Conservation (phyloP, 1,284 basidiomycete genomes). For the Fistulinella cinereoalba region DNA sequence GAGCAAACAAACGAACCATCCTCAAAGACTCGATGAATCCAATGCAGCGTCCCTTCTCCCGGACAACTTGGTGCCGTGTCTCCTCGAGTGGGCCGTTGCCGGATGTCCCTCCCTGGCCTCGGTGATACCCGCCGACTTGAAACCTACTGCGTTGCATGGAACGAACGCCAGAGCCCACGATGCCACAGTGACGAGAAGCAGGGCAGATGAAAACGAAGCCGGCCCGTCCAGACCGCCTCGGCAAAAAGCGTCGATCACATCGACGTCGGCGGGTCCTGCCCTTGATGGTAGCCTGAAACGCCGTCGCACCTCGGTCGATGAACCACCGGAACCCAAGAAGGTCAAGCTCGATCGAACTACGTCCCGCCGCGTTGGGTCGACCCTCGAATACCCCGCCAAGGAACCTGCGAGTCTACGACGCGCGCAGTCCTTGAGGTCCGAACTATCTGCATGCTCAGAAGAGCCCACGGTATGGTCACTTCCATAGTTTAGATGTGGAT, state of each 20-base stretch:
- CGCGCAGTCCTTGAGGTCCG: constrained; percentile 25
- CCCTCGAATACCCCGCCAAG: constrained; percentile 24
- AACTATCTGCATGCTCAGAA: constrained; percentile 13
- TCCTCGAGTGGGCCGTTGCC: neutral
- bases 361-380: no score
- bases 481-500: neutral
- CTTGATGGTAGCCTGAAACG: constrained; percentile 16
- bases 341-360: constrained; percentile 11
- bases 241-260: neutral
- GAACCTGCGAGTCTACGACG: constrained; percentile 31
- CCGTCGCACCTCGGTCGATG: constrained; percentile 5
- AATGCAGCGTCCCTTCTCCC: neutral
- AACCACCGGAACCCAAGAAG: constrained; percentile 16
- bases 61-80: neutral
- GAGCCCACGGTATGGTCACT: constrained; percentile 11
- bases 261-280: neutral
- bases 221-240: neutral
- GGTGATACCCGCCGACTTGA: neutral
- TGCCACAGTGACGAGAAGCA: neutral
- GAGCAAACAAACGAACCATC: neutral
- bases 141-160: neutral
- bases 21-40: neutral
- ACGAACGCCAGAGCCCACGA: neutral
- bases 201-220: neutral
- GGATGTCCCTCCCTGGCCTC: constrained; percentile 1